These are phyloP conservation scores for Pichia californica DNA, from an alignment of 805 yeast species.

Conservation along the genomic window DNA sequence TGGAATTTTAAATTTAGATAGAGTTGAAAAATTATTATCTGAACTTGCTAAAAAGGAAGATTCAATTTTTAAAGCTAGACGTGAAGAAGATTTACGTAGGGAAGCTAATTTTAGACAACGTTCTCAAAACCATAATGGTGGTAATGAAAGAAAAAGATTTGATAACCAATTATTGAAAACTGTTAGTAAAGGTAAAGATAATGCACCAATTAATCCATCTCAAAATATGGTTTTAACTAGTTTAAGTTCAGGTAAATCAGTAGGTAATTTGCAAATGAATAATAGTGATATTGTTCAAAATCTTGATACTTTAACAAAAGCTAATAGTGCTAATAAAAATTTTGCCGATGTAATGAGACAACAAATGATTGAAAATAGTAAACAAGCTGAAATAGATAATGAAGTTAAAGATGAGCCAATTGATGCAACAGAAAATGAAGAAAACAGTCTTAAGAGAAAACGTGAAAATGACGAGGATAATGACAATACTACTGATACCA, in stretches of 20 bases:
- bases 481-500: slow-evolving; percentile 3
- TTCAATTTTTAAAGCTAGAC: slow-evolving; percentile 64
- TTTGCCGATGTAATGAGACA: slow-evolving; percentile 58
- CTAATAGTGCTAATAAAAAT: slow-evolving; percentile 62
- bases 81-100: slow-evolving; percentile 62
- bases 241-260: slow-evolving; percentile 59
- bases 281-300: slow-evolving; percentile 67
- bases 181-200: slow-evolving; percentile 67
- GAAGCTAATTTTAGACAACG: too few relatives aligned
- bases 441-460: slow-evolving; percentile 16
- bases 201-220: slow-evolving; percentile 64
- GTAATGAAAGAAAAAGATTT: slow-evolving; percentile 39
- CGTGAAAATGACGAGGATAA: slow-evolving; percentile 17
- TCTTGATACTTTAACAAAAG: slow-evolving; percentile 55
- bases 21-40: slow-evolving; percentile 66
- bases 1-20: slow-evolving; percentile 68
- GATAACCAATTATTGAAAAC: slow-evolving; percentile 41
- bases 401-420: slow-evolving; percentile 19
- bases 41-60: slow-evolving; percentile 70
- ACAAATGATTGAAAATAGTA: slow-evolving; percentile 20
- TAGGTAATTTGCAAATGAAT: slow-evolving; percentile 54
- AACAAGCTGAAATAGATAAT: slow-evolving; percentile 18
- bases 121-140: slow-evolving; percentile 49
- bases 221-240: slow-evolving; percentile 72
- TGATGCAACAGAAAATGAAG: slow-evolving; percentile 19